A percentile compares a stretch with the other conserved stretches of the same genome.
These are phyloP conservation scores for Solanum lignicaule DNA, from an alignment of 257 asterid species.

Conservation along the genomic window DNA sequence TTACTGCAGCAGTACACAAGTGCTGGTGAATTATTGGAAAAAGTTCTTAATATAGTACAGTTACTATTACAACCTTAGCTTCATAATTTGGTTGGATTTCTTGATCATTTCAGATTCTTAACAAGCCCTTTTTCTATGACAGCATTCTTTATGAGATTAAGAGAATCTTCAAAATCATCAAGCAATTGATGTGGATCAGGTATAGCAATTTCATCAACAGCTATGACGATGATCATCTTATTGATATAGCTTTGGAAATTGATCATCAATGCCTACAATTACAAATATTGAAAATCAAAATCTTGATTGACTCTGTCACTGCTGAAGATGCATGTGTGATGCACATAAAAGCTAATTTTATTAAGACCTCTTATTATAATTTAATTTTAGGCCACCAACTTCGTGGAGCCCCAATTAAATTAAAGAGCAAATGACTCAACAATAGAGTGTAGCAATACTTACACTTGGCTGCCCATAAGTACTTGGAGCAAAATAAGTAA, in stretches of 20 bases:
- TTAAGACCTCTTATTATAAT: too few species aligned
- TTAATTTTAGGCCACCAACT: neutral
- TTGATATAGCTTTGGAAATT: slow-evolving; percentile 21
- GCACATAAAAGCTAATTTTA: neutral
- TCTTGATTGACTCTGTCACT: neutral
- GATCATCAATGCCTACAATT: slow-evolving; percentile 23
- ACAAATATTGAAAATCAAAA: neutral
- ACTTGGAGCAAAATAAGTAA: slow-evolving; percentile 3
- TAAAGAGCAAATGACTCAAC: neutral
- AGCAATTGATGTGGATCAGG: slow-evolving; percentile 27
- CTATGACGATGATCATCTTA: slow-evolving; percentile 23
- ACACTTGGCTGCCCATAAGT: slow-evolving; percentile 7
- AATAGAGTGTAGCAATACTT: neutral
- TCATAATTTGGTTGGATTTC: neutral
- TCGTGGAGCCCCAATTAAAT: neutral
- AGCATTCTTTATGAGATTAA: slow-evolving; percentile 21
- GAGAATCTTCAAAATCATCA: slow-evolving; percentile 23
- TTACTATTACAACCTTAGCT: neutral
- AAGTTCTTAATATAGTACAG: neutral
- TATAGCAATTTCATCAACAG: slow-evolving; percentile 29
- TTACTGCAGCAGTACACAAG: neutral
- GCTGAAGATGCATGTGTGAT: neutral
- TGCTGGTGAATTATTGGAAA: neutral
- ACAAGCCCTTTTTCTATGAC: neutral
- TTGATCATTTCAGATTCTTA: neutral